Conservation (phyloP, 805 yeast genomes). For the Huiozyma naganishii region DNA sequence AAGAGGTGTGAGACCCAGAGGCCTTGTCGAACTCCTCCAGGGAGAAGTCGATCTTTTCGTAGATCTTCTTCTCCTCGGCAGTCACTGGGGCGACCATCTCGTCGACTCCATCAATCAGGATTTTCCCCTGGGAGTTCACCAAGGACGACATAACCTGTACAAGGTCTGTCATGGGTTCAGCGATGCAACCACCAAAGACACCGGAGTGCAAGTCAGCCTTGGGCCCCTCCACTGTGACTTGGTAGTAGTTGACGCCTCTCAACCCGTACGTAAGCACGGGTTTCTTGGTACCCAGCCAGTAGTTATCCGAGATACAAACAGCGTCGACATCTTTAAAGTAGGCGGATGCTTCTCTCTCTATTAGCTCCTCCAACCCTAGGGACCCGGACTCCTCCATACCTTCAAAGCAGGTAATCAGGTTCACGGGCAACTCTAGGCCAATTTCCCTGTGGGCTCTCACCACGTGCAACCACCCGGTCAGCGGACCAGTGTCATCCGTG, state of each 20-base stretch:
- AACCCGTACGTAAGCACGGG: slow-evolving; percentile 97
- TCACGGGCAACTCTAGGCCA: slow-evolving; percentile 85
- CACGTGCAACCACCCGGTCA: slow-evolving; percentile 90
- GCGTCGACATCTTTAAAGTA: slow-evolving; percentile 88
- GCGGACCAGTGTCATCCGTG: slow-evolving; percentile 98
- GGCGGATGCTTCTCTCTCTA: slow-evolving; percentile 61
- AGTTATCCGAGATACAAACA: slow-evolving; percentile 92
- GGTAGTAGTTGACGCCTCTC: slow-evolving; percentile 93
- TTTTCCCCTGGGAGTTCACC: slow-evolving; percentile 75
- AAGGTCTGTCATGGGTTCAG: slow-evolving; percentile 95
- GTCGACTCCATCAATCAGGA: slow-evolving; percentile 74
- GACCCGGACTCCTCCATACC: slow-evolving; percentile 99
- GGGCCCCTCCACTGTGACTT: slow-evolving; percentile 75
- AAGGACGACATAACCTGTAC: slow-evolving; percentile 64
- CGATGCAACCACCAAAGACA: slow-evolving; percentile 91
- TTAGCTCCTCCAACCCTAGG: slow-evolving; percentile 75
- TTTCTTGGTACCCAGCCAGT: slow-evolving; percentile 95
- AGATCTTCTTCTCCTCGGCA: slow-evolving; percentile 62
- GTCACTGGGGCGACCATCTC: slow-evolving; percentile 96
- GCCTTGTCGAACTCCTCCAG: slow-evolving; percentile 80
- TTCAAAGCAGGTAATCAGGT: slow-evolving; percentile 85
- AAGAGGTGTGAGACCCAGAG: slow-evolving; percentile 75
- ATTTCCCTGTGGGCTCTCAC: slow-evolving; percentile 82
- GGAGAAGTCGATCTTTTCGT: slow-evolving; percentile 78
- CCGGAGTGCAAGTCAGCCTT: slow-evolving; percentile 97